These are phyloP conservation scores for Fraxinus floribunda DNA, from an alignment of 305 asterid genomes.

Conservation along the genomic window DNA sequence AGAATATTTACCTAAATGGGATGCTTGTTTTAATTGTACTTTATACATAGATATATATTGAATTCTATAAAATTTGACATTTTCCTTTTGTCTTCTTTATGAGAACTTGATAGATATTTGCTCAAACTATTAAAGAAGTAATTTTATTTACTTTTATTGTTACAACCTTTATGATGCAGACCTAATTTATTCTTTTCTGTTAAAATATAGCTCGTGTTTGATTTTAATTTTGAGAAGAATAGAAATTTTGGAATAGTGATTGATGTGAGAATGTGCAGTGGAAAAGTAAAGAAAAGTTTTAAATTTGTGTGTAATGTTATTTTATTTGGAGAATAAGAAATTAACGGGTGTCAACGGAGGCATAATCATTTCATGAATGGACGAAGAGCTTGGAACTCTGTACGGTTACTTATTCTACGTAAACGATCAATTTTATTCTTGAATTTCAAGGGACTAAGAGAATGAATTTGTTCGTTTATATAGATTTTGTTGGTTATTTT, in stretches of 20 bases:
- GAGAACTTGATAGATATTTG: neutral
- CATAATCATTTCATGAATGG: neutral
- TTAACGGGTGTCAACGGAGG: no score
- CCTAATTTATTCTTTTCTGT: neutral
- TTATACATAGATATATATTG: neutral
- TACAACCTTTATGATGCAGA: neutral
- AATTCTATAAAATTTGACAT: neutral
- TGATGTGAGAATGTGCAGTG: no score
- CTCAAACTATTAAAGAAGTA: neutral
- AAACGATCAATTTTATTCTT: neutral
- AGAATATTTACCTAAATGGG: neutral
- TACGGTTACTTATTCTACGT: neutral
- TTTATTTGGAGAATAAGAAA: no score
- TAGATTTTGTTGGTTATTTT: no score
- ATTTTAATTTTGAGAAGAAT: no score
- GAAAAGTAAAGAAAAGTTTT: no score
- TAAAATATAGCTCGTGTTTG: neutral
- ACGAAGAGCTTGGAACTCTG: neutral
- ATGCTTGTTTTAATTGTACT: neutral
- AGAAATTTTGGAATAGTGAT: no score
- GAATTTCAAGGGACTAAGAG: neutral
- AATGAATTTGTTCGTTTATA: neutral
- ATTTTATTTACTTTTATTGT: neutral
- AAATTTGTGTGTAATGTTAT: no score
- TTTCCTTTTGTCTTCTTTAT: neutral